A percentile compares a stretch with the other conserved stretches of the same genome.
Evolutionary conservation across 139 green algal genomes (phyloP).

Genomic region (Penium margaritaceum): DNA sequence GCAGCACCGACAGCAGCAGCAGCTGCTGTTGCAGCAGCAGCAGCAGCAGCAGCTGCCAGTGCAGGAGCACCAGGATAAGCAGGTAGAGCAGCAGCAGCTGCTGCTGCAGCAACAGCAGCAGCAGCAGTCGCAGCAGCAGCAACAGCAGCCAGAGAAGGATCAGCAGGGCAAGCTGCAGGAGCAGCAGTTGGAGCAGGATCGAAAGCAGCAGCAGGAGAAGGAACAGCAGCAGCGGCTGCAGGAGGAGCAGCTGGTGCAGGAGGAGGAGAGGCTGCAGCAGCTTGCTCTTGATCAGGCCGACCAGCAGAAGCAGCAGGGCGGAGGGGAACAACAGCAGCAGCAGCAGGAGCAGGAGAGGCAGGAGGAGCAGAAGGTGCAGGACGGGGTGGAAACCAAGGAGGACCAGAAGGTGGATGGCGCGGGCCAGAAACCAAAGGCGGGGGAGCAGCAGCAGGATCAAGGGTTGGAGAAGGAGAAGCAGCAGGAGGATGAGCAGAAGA

Average conservation of each 20-base stretch:
- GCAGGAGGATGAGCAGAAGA: not conserved
- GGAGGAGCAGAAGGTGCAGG: not conserved
- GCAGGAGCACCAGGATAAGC: not conserved
- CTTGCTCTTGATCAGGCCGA: not conserved
- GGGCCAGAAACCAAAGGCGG: too few relatives aligned
- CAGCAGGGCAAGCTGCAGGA: not conserved
- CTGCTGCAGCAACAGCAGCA: not conserved
- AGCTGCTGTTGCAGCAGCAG: too few relatives aligned
- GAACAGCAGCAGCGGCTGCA: slow-evolving; percentile 9
- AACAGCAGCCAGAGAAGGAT: not conserved
- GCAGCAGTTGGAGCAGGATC: not conserved
- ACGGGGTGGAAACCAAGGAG: not conserved
- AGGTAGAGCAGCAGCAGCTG: not conserved
- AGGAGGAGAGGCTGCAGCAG: not conserved
- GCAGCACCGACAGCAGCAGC: too few relatives aligned
- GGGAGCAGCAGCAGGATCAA: slow-evolving; percentile 11
- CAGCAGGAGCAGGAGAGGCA: not conserved
- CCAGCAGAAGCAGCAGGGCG: not conserved
- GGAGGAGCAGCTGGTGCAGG: slow-evolving; percentile 9
- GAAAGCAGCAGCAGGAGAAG: not conserved
- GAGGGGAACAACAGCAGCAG: not conserved
- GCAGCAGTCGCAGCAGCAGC: not conserved
- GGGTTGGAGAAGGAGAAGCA: slow-evolving; percentile 8
- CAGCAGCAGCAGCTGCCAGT: not conserved
- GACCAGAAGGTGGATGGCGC: slow-evolving; percentile 1